Evolutionary conservation across 768 basidiomycete species (phyloP), one percentile per base, ranked within the genome.

Genomic region (Mycena leptocephala): DNA sequence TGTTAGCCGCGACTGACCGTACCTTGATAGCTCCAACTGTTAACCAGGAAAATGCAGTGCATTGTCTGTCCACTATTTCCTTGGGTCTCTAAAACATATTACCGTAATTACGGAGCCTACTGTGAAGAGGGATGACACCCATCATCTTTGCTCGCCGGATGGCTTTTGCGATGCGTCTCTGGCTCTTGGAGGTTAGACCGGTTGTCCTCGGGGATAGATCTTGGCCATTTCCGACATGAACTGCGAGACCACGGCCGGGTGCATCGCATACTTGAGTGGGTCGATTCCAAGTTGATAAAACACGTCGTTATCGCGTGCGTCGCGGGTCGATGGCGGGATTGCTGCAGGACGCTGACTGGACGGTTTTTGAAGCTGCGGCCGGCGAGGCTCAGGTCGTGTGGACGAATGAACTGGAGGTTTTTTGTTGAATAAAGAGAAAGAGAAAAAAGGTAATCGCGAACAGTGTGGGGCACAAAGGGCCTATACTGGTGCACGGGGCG

Each of bases 91-190:
- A 56, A 20, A 22, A 58, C 14, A 65, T 43, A 14, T 33, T 18
- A 33, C 41, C 56, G 35, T 62, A 65, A 37, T 74, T 72, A 39
- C 71, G 69, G 7, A 81, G 81, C 79, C 78, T 86, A 81, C 88
- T 89, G 78, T 89, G 87, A 22, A 87, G 78, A 11, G 96, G 95
- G 67, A 98, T 91, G 71, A 96, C 82, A 48, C 97, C 97, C 95
- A 98, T 97, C 90, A 94, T 93, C 86, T 94, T 95, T 73, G 97
- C 95, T 74, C 97, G 88, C 56, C 95, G 92, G 72, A 98, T 94
- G 55, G 97, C 95, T 85, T 96, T 96, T 74, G 92, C 95, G 5
- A 98, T 79, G 75, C 89, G 88, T 55, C 96, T 90, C 83, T 98
- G 97, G 69, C 87, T 94, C 85, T 92, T 93, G 84, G 92, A 89